Evolutionary conservation across 1,284 basidiomycete species (phyloP), one percentile per base, ranked within the genome.

Genomic region (Coniophora puteana): DNA sequence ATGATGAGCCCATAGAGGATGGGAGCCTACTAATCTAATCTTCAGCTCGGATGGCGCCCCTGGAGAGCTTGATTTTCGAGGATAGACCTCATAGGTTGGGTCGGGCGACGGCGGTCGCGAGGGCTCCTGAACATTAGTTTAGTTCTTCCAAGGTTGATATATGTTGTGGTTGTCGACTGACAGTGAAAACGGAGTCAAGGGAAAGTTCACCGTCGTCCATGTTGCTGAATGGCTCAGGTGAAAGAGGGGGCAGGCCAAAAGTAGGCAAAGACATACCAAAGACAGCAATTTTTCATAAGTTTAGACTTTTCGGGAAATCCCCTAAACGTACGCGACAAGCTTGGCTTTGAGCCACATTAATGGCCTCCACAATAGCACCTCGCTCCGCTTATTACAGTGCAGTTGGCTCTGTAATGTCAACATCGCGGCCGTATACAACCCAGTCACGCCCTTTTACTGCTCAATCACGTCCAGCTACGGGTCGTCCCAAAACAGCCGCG

Each of bases 1-100:
- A 54, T 93, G 73, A 61, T 96, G 90, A 2, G 84, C 93, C 93
- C 93, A 97, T 5, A 96, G 68, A 2, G 93, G 89, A 59, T 96
- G 92, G 3, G 73, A 78, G 4, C 93, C 93, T 0, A 96, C 90
- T 7, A 96, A 74, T 41, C 80, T 70, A 35, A 95, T 82, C 4
- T 69, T 62, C 8, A 94, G 66, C 21, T 73, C 52, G 11, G 34
- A 17, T 28, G 30, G 12, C 23, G 30, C 22, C 14, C 28, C 18
- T 22, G 17, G 5, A 2, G n/a, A n/a, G 11, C 8, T 43, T 22
- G 41, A 40, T n/a, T 51, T 67, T 59, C 76, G 70, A 13, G 54
- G 49, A 52, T 78, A 85, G 0, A 63, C 65, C 1, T 66, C 60
- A 13, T 68, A 47, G 0, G 79, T 81, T 4, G 80, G 72, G 48